These are phyloP conservation scores for Colletotrichum spaethianum DNA, from an alignment of 2,329 filamentous ascomycete species.

Conservation along the genomic window DNA sequence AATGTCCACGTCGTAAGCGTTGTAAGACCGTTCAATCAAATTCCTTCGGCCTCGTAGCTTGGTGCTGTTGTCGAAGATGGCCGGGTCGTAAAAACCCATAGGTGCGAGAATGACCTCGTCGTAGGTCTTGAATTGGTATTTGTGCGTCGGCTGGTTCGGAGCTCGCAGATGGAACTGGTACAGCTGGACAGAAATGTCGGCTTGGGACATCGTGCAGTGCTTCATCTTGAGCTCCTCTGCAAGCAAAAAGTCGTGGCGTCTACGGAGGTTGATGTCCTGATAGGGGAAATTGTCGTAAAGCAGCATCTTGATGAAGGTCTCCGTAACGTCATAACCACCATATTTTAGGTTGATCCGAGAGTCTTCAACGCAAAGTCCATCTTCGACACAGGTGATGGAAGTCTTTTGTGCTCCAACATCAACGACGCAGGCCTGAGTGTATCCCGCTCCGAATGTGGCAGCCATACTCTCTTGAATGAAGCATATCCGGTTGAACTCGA, in stretches of 20 bases:
- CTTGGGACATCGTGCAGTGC: conserved; percentile 91
- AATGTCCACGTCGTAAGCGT: conserved; percentile 89
- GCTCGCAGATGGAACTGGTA: conserved; percentile 93
- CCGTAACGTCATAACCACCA: conserved; percentile 92
- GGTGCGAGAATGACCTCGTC: conserved; percentile 96
- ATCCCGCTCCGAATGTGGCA: conserved; percentile 94
- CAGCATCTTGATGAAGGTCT: conserved; percentile 98
- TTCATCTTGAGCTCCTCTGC: conserved; percentile 97
- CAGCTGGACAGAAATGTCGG: conserved; percentile 88
- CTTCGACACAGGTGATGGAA: conserved; percentile 95
- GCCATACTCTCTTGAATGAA: conserved; percentile 98
- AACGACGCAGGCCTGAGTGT: conserved; percentile 93
- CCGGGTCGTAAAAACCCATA: conserved; percentile 93
- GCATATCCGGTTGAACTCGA: conserved; percentile 89
- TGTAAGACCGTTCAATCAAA: conserved; percentile 88
- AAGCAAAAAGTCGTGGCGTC: conserved; percentile 91
- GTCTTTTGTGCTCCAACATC: conserved; percentile 98
- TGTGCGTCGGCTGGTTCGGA: conserved; percentile 88
- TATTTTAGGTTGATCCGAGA: conserved; percentile 96
- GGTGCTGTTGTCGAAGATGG: conserved; percentile 84
- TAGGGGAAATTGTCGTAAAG: conserved; percentile 97
- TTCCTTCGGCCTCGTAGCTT: conserved; percentile 87
- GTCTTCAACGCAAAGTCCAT: conserved; percentile 94
- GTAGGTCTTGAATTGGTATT: conserved; percentile 97
- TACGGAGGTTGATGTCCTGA: conserved; percentile 89